Conservation (phyloP, 2,329 filamentous ascomycete species). For the Rhexocercosporidium sp. region DNA sequence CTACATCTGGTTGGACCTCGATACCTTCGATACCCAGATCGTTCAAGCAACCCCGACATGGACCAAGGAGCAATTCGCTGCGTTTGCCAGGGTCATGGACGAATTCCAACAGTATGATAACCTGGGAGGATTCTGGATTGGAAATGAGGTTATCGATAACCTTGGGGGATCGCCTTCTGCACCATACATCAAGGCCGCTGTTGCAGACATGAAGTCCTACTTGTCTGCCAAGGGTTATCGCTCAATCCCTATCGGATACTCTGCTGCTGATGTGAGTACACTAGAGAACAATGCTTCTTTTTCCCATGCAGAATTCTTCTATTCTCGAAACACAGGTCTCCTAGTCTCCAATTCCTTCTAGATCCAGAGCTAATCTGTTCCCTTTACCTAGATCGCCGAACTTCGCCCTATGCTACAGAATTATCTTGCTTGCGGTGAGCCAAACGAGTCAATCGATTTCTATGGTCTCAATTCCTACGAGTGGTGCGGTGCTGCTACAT, state of each 20-base stretch:
- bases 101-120: conserved; percentile 70
- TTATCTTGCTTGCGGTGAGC: conserved; percentile 74
- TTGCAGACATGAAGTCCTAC: conserved; percentile 60
- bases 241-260: conserved; percentile 61
- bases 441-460: conserved; percentile 66
- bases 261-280: conserved; percentile 58
- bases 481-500: conserved; percentile 65
- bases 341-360: neutral
- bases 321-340: neutral
- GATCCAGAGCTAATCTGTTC: neutral
- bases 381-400: conserved; percentile 53
- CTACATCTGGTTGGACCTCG: conserved; percentile 83
- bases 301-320: neutral
- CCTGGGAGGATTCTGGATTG: conserved; percentile 82
- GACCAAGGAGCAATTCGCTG: conserved; percentile 72
- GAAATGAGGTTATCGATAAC: conserved; percentile 81
- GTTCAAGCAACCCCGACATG: conserved; percentile 66
- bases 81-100: conserved; percentile 71
- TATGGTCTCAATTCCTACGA: conserved; percentile 71
- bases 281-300: neutral
- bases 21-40: conserved; percentile 73
- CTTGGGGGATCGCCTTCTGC: conserved; percentile 55
- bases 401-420: conserved; percentile 71
- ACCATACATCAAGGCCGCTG: conserved; percentile 62
- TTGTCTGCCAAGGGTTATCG: conserved; percentile 54